Base-by-base conservation (phyloP, 495 filamentous ascomycete genomes). In the Tuber microsphaerosporum region DNA sequence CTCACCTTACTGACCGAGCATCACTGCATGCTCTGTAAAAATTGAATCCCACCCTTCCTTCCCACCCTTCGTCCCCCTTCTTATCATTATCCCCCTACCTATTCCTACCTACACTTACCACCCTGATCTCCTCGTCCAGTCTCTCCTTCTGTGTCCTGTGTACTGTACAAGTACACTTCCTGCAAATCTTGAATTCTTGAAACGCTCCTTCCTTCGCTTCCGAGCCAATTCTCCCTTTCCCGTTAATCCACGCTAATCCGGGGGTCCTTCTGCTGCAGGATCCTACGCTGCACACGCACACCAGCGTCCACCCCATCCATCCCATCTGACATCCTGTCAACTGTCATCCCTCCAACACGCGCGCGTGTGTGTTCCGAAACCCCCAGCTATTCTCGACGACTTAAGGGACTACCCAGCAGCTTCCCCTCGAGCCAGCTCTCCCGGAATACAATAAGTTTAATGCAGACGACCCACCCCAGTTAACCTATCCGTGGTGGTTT, bases 331-430 rank as follows among this genome's bases (percentile, higher is more conserved):
- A 31, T 65, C 26, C 56, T 17, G 14, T 26, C 56, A 65, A 65
- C 56, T n/a, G 31, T 31, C 51, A 61, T 61, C 51, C 72, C 69
- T 73, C 34, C 61, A 69, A 39, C 69, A 79, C 71, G 73, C 76
- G 77, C 77, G 76, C 73, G 61, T 79, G 61, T 79, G 61, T 71
- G 70, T 78, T 79, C 75, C n/a, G 65, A 75, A 73, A 65, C 46
- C 70, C 37, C 73, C 46, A 77, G 75, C 39, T 48, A 72, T 73
- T 74, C 73, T 73, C 20, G 72, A 68, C 69, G 45, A 48, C 75
- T 75, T 43, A 61, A 79, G 73, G 73, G 73, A 68, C 76, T 71
- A 51, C 77, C 70, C 69, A 71, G 48, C 71, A 78, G 76, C 61
- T 70, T 73, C 76, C 61, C 73, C 75, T 41, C 76, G 70, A 75